A percentile compares a stretch with the other conserved stretches of the same genome.
Conservation (phyloP, 352 stramenopile genomes). For the Phytophthora niederhauseri region DNA sequence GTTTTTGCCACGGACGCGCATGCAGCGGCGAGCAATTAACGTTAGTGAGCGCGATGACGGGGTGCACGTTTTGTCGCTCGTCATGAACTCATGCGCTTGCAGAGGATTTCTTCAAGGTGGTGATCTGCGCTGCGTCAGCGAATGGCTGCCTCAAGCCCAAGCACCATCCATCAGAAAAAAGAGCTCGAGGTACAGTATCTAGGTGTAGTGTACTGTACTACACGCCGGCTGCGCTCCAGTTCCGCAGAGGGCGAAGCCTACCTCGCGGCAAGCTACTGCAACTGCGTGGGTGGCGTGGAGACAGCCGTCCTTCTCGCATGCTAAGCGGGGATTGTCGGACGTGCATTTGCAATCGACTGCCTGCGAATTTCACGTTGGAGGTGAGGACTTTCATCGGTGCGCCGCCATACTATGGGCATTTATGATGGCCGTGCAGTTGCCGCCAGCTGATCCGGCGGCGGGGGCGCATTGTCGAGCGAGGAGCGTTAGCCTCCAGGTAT, state of each 20-base stretch:
- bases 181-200: background rate
- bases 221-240: slow-evolving; percentile 1
- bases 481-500: background rate
- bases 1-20: background rate
- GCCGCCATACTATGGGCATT: too few relatives aligned
- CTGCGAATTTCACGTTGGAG: background rate
- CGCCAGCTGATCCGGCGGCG: background rate
- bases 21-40: background rate
- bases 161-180: slow-evolving; percentile 4
- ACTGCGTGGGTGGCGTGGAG: background rate
- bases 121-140: background rate
- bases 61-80: background rate
- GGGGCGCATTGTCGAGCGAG: background rate
- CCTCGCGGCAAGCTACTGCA: background rate
- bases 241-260: background rate
- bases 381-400: too few relatives aligned
- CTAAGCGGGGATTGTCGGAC: background rate
- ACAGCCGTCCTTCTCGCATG: background rate
- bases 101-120: background rate
- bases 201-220: background rate
- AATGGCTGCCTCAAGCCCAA: background rate
- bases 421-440: too few relatives aligned
- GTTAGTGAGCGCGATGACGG: too few relatives aligned
- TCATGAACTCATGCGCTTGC: background rate
- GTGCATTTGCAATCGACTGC: background rate